A percentile compares a stretch with the other conserved stretches of the same genome.
Conservation (phyloP, 1,284 basidiomycete genomes). For the Mycena sp. region DNA sequence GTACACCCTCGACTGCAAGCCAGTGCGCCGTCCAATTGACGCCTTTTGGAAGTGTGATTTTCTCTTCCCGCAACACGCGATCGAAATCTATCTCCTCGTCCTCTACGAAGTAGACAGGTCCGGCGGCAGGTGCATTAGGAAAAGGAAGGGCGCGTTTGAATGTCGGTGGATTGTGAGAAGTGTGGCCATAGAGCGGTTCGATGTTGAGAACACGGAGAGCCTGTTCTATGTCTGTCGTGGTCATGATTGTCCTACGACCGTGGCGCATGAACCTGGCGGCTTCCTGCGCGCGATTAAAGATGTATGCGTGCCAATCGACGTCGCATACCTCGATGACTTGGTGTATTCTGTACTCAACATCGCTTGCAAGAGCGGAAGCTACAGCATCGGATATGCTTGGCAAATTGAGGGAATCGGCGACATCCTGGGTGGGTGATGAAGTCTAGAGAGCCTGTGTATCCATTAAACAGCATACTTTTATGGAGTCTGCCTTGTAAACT, state of each 20-base stretch:
- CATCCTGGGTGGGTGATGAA: constrained; percentile 69
- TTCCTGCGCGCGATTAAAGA: constrained; percentile 65
- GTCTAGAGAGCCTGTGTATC: constrained; percentile 18
- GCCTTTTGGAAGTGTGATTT: constrained; percentile 80
- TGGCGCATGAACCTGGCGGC: constrained; percentile 98
- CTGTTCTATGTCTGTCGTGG: constrained; percentile 91
- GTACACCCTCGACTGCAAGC: constrained; percentile 98
- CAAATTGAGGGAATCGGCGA: constrained; percentile 90
- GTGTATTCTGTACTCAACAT: constrained; percentile 97
- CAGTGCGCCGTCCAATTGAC: constrained; percentile 92
- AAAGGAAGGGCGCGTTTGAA: constrained; percentile 81
- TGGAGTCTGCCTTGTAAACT: constrained; percentile 71
- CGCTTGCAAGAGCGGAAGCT: constrained; percentile 88
- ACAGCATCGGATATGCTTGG: constrained; percentile 84
- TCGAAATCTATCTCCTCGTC: constrained; percentile 99
- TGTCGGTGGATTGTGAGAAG: constrained; percentile 71
- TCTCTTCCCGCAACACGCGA: constrained; percentile 84
- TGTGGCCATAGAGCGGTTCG: constrained; percentile 89
- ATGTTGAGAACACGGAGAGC: constrained; percentile 95
- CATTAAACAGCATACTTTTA: constrained; percentile 56
- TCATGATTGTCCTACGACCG: constrained; percentile 87
- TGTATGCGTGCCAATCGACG: neutral
- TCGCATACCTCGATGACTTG: constrained; percentile 84
- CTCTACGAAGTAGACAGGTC: constrained; percentile 90
- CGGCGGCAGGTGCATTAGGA: constrained; percentile 63